A percentile compares a stretch with the other conserved stretches of the same genome.
These are phyloP conservation scores for Coprinellus micaceus DNA, from an alignment of 768 basidiomycete genomes.

Conservation along the genomic window DNA sequence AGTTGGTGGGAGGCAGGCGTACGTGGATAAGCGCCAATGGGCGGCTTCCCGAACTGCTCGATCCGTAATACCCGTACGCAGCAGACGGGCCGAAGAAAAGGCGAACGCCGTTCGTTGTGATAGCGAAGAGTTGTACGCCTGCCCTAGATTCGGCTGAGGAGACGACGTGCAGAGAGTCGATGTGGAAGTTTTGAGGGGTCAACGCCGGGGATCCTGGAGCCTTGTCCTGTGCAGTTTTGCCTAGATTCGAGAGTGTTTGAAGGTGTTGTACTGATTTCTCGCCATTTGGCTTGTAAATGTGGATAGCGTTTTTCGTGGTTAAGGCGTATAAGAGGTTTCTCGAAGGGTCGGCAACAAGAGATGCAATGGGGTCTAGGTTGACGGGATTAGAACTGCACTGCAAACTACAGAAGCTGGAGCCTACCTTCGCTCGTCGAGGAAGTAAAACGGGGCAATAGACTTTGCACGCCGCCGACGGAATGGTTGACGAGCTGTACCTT, in stretches of 20 bases:
- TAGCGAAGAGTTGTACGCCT: constrained; percentile 72
- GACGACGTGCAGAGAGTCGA: constrained; percentile 69
- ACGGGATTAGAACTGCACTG: not conserved
- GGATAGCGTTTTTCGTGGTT: constrained; percentile 59
- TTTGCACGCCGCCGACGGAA: constrained; percentile 73
- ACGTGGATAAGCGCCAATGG: constrained; percentile 72
- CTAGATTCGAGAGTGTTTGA: constrained; percentile 73
- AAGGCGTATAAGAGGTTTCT: constrained; percentile 80
- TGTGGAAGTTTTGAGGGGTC: constrained; percentile 63
- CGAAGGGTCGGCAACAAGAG: constrained; percentile 60
- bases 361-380: constrained; percentile 63
- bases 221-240: constrained; percentile 76
- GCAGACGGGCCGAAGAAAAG: constrained; percentile 72
- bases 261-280: constrained; percentile 67
- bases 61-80: constrained; percentile 45
- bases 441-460: constrained; percentile 74
- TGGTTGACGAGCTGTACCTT: constrained; percentile 83
- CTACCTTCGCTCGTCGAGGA: constrained; percentile 62
- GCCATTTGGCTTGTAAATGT: constrained; percentile 58
- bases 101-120: constrained; percentile 79
- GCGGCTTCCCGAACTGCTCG: constrained; percentile 30
- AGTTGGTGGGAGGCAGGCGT: constrained; percentile 69
- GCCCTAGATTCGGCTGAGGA: constrained; percentile 62
- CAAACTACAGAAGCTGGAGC: constrained; percentile 14
- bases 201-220: constrained; percentile 73